Percentiles rank a stretch among this genome's conserved stretches.
phyloP scores from a whole-genome alignment of 306 rosid genomes.

The Sicyos edulis region DNA sequence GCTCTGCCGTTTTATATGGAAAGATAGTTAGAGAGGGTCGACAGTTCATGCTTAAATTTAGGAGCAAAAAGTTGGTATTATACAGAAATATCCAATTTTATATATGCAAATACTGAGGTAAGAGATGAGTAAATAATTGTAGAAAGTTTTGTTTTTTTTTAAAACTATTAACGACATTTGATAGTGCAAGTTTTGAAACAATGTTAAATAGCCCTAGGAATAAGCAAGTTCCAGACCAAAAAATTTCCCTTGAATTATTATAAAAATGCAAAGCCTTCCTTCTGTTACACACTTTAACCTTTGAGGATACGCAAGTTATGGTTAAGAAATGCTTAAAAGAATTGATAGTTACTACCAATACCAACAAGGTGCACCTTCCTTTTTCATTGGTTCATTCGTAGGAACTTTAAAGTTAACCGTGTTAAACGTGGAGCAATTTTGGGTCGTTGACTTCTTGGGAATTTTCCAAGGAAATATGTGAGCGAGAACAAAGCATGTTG shows the following conservation, averaged over 20 bases:
- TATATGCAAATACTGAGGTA: neutral
- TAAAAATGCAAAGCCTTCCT: neutral
- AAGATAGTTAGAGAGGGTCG: neutral
- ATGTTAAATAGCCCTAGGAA: neutral
- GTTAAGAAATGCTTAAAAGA: neutral
- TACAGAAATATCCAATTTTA: neutral
- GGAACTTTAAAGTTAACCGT: no score
- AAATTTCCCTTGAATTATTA: neutral
- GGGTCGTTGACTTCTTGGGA: neutral
- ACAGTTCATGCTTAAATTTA: neutral
- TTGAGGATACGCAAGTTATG: no score
- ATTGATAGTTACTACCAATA: neutral
- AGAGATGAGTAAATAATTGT: neutral
- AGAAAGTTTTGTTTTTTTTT: no score
- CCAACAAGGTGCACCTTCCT: neutral
- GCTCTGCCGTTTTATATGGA: slow-evolving; percentile 27
- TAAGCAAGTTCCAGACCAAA: neutral
- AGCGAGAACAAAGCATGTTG: neutral
- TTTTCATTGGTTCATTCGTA: neutral
- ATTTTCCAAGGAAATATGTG: neutral
- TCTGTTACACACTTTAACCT: neutral
- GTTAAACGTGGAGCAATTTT: neutral
- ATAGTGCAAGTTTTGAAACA: neutral
- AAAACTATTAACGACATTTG: neutral
- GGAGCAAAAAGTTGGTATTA: neutral